A percentile compares a stretch with the other conserved stretches of the same genome.
Evolutionary conservation across 2,329 filamentous ascomycete species (phyloP).

Genomic region (Saccharata proteae): DNA sequence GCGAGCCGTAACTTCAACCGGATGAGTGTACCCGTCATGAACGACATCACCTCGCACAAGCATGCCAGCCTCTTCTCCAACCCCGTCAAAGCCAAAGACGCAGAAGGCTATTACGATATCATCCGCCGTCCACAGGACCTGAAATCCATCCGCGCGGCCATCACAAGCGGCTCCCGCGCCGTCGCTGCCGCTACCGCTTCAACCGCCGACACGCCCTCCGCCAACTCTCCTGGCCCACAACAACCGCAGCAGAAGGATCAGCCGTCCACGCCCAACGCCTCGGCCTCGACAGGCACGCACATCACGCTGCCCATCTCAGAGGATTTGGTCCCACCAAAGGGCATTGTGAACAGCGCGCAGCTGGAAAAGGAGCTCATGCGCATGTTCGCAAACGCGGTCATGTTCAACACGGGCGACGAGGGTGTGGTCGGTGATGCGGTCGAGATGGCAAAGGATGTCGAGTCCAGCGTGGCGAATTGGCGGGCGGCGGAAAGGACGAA

Average conservation of each 20-base stretch:
- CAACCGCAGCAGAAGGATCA: no score
- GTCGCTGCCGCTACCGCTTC: conserved; percentile 41
- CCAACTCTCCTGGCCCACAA: conserved; percentile 47
- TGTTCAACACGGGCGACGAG: conserved; percentile 93
- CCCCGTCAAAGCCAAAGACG: conserved; percentile 37
- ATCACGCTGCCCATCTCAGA: conserved; percentile 49
- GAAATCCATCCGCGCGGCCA: conserved; percentile 38
- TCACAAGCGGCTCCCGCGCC: conserved; percentile 42
- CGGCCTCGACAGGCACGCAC: conserved; percentile 4
- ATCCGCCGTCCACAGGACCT: conserved; percentile 41
- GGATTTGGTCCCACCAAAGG: conserved; percentile 73
- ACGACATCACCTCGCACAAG: conserved; percentile 40
- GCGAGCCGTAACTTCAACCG: conserved; percentile 38
- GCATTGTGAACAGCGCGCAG: conserved; percentile 86
- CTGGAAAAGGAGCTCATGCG: conserved; percentile 87
- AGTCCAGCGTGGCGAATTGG: conserved; percentile 64
- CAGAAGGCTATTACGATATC: conserved; percentile 39
- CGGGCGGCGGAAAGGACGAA: conserved; percentile 51
- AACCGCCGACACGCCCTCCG: conserved; percentile 48
- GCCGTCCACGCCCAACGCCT: conserved; percentile 17
- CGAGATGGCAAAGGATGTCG: conserved; percentile 82
- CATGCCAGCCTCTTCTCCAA: conserved; percentile 39
- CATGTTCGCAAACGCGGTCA: conserved; percentile 96
- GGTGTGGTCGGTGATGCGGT: conserved; percentile 77
- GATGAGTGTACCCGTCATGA: conserved; percentile 36